These are phyloP conservation scores for Chalara sp. DNA, from an alignment of 2,329 filamentous ascomycete species.

Conservation along the genomic window DNA sequence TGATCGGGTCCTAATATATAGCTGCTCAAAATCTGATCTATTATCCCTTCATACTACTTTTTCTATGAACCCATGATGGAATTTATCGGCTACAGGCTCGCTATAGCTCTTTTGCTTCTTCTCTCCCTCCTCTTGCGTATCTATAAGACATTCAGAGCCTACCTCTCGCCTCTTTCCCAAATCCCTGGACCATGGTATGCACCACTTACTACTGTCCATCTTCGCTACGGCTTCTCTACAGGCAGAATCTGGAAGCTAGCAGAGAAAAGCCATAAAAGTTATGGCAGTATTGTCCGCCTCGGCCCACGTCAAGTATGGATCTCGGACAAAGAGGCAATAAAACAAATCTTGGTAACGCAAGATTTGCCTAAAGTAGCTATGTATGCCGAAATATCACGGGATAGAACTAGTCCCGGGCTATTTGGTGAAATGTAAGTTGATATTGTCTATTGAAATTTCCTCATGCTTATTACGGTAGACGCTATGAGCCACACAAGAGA, in stretches of 20 bases:
- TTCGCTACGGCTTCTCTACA: constrained; percentile 16
- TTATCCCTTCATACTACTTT: too few species aligned
- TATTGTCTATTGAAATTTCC: background rate
- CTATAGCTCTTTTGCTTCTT: too few species aligned
- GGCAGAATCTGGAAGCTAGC: constrained; percentile 19
- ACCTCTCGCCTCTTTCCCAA: background rate
- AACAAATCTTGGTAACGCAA: constrained; percentile 14
- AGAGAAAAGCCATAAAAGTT: constrained; percentile 12
- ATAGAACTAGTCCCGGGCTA: constrained; percentile 10
- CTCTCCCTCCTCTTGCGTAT: too few species aligned
- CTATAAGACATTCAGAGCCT: background rate
- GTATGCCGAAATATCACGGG: constrained; percentile 16
- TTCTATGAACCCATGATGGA: too few species aligned
- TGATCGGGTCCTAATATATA: too few species aligned
- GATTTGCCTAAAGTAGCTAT: constrained; percentile 20
- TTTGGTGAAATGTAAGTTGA: constrained; percentile 18
- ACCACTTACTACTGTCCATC: constrained; percentile 14
- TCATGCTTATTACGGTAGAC: constrained; percentile 5
- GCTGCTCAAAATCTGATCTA: too few species aligned
- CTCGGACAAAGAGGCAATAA: constrained; percentile 17
- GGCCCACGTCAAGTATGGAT: constrained; percentile 19
- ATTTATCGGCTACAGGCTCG: too few species aligned
- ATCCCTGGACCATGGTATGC: constrained; percentile 10
- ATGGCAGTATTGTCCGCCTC: constrained; percentile 15
- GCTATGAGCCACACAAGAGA: constrained; percentile 18